Evolutionary conservation across 164 flowering plant genomes (phyloP).

Genomic region (Annona cherimola): DNA sequence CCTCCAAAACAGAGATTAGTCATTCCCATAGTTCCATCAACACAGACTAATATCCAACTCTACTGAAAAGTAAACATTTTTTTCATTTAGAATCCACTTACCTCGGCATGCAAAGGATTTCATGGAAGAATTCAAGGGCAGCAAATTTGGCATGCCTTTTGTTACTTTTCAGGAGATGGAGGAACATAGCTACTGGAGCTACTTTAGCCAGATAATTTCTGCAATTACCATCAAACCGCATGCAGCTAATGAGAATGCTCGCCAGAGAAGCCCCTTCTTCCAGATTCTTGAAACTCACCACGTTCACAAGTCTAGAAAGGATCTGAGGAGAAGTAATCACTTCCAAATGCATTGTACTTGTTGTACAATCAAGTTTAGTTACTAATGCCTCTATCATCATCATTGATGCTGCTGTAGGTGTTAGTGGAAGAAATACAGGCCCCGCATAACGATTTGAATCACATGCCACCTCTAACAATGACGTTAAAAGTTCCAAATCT

Average conservation of each 20-base stretch:
- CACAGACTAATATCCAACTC: neutral
- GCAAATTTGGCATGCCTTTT: slow-evolving; percentile 35
- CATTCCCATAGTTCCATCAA: neutral
- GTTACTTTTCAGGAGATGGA: slow-evolving; percentile 45
- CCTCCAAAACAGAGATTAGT: too few relatives aligned
- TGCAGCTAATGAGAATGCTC: slow-evolving; percentile 53
- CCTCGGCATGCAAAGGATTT: slow-evolving; percentile 65
- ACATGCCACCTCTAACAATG: slow-evolving; percentile 53
- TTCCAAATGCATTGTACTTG: slow-evolving; percentile 48
- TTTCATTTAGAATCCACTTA: slow-evolving; percentile 17
- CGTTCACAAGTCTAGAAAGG: slow-evolving; percentile 43
- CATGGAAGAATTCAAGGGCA: slow-evolving; percentile 63
- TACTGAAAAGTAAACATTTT: neutral
- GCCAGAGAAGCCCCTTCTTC: slow-evolving; percentile 53
- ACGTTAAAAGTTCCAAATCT: slow-evolving; percentile 55
- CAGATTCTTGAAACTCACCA: slow-evolving; percentile 26
- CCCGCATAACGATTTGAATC: slow-evolving; percentile 26
- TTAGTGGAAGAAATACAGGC: slow-evolving; percentile 26
- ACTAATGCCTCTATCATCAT: slow-evolving; percentile 66
- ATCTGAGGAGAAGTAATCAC: slow-evolving; percentile 49
- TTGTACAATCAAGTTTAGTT: slow-evolving; percentile 52
- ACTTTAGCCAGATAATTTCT: slow-evolving; percentile 40
- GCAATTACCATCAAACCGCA: slow-evolving; percentile 63
- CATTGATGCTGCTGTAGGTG: slow-evolving; percentile 64
- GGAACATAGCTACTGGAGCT: slow-evolving; percentile 46